Percentiles rank a stretch among this genome's conserved stretches.
These are phyloP conservation scores for Ganoderma multipileum DNA, from an alignment of 1,284 basidiomycete genomes.

Conservation along the genomic window DNA sequence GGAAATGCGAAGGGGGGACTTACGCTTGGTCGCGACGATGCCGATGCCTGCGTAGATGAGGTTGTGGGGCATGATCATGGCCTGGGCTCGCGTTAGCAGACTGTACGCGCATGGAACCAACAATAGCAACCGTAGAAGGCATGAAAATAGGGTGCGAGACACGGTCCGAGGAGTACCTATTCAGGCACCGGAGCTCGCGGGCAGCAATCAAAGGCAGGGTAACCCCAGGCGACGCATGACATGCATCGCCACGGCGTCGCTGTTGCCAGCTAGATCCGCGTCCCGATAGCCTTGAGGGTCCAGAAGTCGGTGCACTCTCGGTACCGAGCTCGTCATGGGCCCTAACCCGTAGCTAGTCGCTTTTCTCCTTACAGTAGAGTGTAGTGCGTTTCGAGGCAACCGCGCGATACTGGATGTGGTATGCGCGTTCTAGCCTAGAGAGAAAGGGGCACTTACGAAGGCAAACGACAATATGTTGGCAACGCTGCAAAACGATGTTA, in stretches of 20 bases:
- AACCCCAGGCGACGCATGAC: not conserved
- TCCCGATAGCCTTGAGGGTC: not conserved
- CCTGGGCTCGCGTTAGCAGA: slow-evolving; percentile 11
- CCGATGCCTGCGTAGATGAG: slow-evolving; percentile 25
- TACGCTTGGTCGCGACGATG: slow-evolving; percentile 28
- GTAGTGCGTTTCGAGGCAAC: not conserved
- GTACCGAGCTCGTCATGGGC: not conserved
- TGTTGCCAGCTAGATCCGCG: not conserved
- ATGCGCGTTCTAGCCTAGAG: not conserved
- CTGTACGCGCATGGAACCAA: not conserved
- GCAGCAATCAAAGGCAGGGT: not conserved
- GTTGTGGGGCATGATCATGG: slow-evolving; percentile 27
- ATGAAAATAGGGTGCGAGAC: not conserved
- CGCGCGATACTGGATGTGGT: not conserved
- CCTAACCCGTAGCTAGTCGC: not conserved
- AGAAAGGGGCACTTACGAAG: slow-evolving; percentile 18
- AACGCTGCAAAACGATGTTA: slow-evolving; percentile 6
- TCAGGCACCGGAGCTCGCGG: not conserved
- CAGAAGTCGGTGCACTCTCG: not conserved
- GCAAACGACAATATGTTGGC: slow-evolving; percentile 24
- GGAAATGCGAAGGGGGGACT: not conserved
- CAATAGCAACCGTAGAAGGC: not conserved
- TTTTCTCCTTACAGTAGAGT: not conserved
- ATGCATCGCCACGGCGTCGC: not conserved
- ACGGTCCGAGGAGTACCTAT: not conserved